Conservation (phyloP, 352 stramenopile species). For the Pythium dissimile region DNA sequence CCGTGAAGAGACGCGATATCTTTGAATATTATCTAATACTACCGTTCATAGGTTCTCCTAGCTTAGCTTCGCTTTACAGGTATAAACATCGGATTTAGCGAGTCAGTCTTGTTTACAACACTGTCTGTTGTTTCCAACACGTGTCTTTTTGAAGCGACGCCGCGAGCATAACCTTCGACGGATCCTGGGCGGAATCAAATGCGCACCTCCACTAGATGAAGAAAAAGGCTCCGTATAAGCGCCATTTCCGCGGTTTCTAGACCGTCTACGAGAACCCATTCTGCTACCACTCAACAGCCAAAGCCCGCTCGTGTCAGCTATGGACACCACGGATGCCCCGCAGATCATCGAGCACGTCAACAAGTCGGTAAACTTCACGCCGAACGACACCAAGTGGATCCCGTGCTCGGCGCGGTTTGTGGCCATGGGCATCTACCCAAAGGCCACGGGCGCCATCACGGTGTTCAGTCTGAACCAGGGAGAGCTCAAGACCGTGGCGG, state of each 20-base stretch:
- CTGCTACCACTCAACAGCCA: neutral
- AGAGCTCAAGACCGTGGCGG: slow-evolving; percentile 59
- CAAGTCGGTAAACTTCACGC: slow-evolving; percentile 91
- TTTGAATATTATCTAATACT: no score
- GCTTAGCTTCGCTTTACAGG: neutral
- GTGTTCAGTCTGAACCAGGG: slow-evolving; percentile 91
- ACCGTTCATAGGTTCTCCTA: neutral
- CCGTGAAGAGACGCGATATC: neutral
- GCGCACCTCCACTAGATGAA: neutral
- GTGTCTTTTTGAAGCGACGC: slow-evolving; percentile 8
- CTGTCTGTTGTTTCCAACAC: neutral
- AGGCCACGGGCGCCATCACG: slow-evolving; percentile 89
- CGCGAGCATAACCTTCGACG: neutral
- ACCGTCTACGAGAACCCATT: neutral
- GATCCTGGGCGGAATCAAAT: neutral
- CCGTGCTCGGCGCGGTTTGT: slow-evolving; percentile 94
- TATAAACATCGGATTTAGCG: no score
- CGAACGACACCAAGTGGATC: slow-evolving; percentile 94
- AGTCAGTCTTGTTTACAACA: no score
- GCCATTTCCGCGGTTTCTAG: neutral
- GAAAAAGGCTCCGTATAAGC: neutral
- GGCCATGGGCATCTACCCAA: slow-evolving; percentile 90
- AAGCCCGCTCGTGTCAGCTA: slow-evolving; percentile 21
- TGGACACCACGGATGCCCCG: slow-evolving; percentile 95
- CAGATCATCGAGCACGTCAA: slow-evolving; percentile 97